These are phyloP conservation scores for Candida bentonensis DNA, from an alignment of 805 yeast species.

Conservation along the genomic window DNA sequence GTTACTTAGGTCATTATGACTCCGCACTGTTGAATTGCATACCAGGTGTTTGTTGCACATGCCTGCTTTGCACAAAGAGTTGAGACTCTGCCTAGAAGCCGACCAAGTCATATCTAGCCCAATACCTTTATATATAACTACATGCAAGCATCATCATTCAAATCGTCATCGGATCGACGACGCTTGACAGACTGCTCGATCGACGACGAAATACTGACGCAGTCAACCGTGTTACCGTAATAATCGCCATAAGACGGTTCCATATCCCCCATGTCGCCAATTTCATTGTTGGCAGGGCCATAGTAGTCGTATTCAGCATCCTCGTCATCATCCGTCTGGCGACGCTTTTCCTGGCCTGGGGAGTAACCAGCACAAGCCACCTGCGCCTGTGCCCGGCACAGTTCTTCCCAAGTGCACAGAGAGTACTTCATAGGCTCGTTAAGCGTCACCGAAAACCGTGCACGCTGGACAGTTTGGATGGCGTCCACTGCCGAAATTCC, in stretches of 20 bases:
- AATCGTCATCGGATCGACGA: not conserved
- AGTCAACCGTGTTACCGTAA: not conserved
- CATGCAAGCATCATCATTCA: no score
- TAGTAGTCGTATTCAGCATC: constrained; percentile 4
- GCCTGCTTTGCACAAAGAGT: no score
- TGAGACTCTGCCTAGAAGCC: no score
- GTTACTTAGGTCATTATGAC: no score
- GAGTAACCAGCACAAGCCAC: not conserved
- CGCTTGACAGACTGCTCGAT: not conserved
- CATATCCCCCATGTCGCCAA: no score
- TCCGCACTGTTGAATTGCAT: no score
- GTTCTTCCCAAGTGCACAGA: constrained; percentile 12
- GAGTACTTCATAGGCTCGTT: constrained; percentile 13
- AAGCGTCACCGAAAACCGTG: constrained; percentile 17
- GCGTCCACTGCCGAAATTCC: constrained; percentile 11
- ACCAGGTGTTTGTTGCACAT: no score
- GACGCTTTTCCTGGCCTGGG: not conserved
- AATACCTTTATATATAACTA: no score
- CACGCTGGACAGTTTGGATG: constrained; percentile 19
- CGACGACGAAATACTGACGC: no score
- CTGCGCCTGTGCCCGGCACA: constrained; percentile 6
- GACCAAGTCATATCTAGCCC: no score
- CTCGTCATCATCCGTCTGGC: constrained; percentile 4
- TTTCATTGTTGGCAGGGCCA: not conserved
- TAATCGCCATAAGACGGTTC: not conserved